phyloP scores from a whole-genome alignment of 257 asterid species.

The Solanum clarkiae region DNA sequence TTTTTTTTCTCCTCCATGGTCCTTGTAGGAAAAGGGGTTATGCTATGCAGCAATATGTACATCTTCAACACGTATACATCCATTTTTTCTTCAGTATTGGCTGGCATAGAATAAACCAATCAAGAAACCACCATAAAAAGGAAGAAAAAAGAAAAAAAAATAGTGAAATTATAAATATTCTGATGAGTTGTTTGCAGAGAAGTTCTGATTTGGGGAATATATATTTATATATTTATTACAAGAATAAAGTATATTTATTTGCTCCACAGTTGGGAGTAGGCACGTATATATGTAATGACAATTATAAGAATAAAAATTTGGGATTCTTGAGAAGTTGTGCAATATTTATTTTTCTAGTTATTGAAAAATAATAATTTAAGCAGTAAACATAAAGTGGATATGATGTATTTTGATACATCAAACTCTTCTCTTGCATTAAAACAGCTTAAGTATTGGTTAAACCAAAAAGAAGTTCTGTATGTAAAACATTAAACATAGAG shows the following conservation, averaged over 20 bases:
- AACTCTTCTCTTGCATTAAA: neutral
- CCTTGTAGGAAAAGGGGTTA: neutral
- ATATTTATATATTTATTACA: neutral
- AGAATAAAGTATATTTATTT: neutral
- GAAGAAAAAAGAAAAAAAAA: neutral
- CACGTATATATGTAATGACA: neutral
- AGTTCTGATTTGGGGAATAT: conserved; percentile 21
- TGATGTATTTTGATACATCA: neutral
- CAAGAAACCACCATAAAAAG: conserved; percentile 9
- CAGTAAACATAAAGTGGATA: neutral
- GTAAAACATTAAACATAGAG: neutral
- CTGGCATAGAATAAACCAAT: conserved; percentile 10
- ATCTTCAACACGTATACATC: neutral
- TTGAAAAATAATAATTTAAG: neutral
- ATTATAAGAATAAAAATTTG: neutral
- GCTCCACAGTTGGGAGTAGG: neutral
- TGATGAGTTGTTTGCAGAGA: neutral
- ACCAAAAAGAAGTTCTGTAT: neutral
- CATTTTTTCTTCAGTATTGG: neutral
- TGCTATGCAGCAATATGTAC: neutral
- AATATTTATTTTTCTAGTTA: neutral
- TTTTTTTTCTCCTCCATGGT: neutral
- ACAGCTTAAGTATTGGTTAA: neutral
- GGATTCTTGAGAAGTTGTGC: neutral
- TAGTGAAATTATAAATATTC: conserved; percentile 2